Evolutionary conservation across 1,139 yeast species (phyloP), one percentile per base, ranked within the genome.

Genomic region (Yamadazyma buinensis): DNA sequence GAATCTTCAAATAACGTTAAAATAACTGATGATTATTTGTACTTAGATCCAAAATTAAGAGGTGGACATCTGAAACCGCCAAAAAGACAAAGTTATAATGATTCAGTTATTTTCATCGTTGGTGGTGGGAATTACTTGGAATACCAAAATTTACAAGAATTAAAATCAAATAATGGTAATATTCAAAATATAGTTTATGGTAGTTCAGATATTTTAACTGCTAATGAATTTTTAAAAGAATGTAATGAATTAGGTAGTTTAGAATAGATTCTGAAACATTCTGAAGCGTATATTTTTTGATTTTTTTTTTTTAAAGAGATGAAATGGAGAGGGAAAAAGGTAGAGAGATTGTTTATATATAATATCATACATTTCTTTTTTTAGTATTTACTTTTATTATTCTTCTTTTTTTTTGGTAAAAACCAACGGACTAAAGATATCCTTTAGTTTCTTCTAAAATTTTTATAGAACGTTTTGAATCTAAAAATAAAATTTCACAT

Each of bases 41-140:
- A 82, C 55, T 84, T 86, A 52, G 97, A 92, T 56, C 97, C 98
- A 19, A 81, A 79, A 47, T 80, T 86, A 5, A 75, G 97, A 46
- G 97, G 97, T 4, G 83, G 95, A 2, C 90, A 84, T 48, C 77
- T 95, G 7, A 80, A 84, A 48, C 94, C 90, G 27, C 97, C 97
- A 24, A 84, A 81, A 55, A 78, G 95, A 54, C 88, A 83, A 49
- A 67, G 81, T 11, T 87, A 85, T 55, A 79, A 77, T 42, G 94
- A 87, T 46, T 79, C 95, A 3, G 65, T 86, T 37, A 95, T 92
- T 13, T 94, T 92, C 57, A 85, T 88, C 33, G 90, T 94, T 39
- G 99, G 98, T 15, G 98, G 98, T 23, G 98, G 97, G 31, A 90
- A 86, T 57, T 92, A 88, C 54, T 66, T 86, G 45, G 99, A 92